Conservation (phyloP, 192 early-diverging fungal genomes). For the Lobosporangium transversale region DNA sequence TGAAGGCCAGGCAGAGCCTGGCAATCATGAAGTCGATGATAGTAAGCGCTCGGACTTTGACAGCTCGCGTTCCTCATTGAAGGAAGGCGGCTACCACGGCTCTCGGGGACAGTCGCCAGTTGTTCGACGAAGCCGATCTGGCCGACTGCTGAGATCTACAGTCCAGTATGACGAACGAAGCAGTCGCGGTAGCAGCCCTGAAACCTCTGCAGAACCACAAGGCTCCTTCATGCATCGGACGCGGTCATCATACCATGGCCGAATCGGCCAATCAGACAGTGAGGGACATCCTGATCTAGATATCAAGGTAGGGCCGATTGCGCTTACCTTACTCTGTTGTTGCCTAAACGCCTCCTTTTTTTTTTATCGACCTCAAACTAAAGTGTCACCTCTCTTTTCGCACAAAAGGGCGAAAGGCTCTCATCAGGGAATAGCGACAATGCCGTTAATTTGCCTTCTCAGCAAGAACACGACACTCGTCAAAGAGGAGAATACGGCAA, state of each 20-base stretch:
- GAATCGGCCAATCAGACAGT: neutral
- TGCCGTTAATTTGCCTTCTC: neutral
- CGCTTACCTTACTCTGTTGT: too few species aligned
- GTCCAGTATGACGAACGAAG: slow-evolving; percentile 41
- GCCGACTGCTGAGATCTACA: slow-evolving; percentile 22
- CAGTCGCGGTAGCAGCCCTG: slow-evolving; percentile 13
- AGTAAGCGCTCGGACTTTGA: neutral
- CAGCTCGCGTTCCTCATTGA: neutral
- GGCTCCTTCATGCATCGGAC: slow-evolving; percentile 4
- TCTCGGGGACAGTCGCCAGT: neutral
- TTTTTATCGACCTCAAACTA: too few species aligned
- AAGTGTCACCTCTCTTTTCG: neutral
- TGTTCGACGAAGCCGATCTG: slow-evolving; percentile 36
- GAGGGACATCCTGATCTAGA: neutral
- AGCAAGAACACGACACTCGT: neutral
- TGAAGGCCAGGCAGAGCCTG: slow-evolving; percentile 18
- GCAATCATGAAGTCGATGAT: slow-evolving; percentile 1
- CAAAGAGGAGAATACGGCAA: slow-evolving; percentile 9
- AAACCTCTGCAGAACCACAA: slow-evolving; percentile 5
- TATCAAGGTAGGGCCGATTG: neutral
- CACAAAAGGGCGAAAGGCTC: neutral
- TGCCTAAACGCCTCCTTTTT: too few species aligned
- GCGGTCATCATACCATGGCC: slow-evolving; percentile 10
- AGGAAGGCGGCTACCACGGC: slow-evolving; percentile 11
- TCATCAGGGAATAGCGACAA: neutral